Evolutionary conservation across 192 early-diverging fungal genomes (phyloP), one percentile per base, ranked within the genome.

Genomic region (Entophlyctis luteolus): DNA sequence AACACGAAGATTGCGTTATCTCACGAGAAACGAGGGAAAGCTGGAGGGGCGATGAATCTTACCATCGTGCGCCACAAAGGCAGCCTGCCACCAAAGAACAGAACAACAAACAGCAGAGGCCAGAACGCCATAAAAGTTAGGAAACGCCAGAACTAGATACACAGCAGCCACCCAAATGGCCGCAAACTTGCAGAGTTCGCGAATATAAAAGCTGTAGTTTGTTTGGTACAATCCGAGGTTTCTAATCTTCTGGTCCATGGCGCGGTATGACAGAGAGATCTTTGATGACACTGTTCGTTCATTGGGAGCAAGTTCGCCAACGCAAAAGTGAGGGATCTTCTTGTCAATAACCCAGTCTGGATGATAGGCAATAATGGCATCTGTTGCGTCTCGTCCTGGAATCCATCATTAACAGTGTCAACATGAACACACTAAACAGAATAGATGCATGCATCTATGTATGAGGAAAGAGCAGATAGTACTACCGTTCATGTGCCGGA

Each of bases 11-110:
- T 54, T 32, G 47, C n/a, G 16, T 31, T 25, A 56, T 53, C 0
- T 49, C n/a, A n/a, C n/a, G n/a, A n/a, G n/a, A 45, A 45, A 45
- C 10, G 42, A n/a, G 42, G 42, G 42, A n/a, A 28, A 28, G 49
- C 20, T 6, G 8, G 8, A 28, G 25, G 12, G 25, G 49, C 20
- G 49, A 25, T 52, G 12, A 28, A 42, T 23, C 54, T 10, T 29
- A 72, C 70, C 86, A 72, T 98, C 96, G 72, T 98, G 96, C 3
- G 91, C 96, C 45, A 88, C 83, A 72, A 98, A 95, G 20, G 93
- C 88, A 36, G 92, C 69, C 80, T 98, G 96, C 80, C 37, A 74
- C 84, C 28, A 90, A 46, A 6, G 86, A 4, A 84, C 85, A 18
- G 59, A 57, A 36, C 28, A 53, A 38, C 47, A 37, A 27, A 73